A percentile compares a stretch with the other conserved stretches of the same genome.
Evolutionary conservation across 306 rosid species (phyloP).

Genomic region (Oxytropis ochrocephala): DNA sequence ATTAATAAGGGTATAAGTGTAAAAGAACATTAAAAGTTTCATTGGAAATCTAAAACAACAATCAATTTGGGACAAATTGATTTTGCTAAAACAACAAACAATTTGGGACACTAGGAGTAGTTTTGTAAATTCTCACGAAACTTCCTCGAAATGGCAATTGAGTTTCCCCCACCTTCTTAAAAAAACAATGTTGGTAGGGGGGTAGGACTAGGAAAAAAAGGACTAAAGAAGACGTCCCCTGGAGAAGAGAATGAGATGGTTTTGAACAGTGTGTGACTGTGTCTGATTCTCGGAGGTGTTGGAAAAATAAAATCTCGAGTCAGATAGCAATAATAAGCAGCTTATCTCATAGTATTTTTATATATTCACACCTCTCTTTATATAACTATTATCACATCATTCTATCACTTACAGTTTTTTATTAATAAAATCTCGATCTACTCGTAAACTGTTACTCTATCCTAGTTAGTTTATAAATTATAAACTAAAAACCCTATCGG

Average conservation of each 20-base stretch:
- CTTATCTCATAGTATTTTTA: too few relatives aligned
- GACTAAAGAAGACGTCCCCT: slow-evolving; percentile 18
- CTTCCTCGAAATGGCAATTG: not conserved
- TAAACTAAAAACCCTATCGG: too few relatives aligned
- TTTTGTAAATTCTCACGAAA: not conserved
- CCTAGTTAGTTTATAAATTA: too few relatives aligned
- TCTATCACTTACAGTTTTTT: not conserved
- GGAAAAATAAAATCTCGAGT: slow-evolving; percentile 83
- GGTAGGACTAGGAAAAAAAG: slow-evolving; percentile 17
- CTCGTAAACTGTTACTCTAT: too few relatives aligned
- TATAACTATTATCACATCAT: not conserved
- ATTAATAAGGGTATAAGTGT: too few relatives aligned
- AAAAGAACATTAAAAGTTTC: too few relatives aligned
- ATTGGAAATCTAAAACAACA: too few relatives aligned
- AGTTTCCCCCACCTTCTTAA: not conserved
- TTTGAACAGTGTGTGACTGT: slow-evolving; percentile 38
- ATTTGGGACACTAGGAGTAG: too few relatives aligned
- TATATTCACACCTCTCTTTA: not conserved
- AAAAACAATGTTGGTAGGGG: not conserved
- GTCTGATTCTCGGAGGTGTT: slow-evolving; percentile 21
- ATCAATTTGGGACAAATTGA: too few relatives aligned
- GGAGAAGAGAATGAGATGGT: slow-evolving; percentile 44
- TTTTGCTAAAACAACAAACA: too few relatives aligned
- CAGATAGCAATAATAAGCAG: slow-evolving; percentile 53
- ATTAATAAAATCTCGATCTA: too few relatives aligned